Evolutionary conservation across 306 rosid genomes (phyloP).

Genomic region (Oxytropis ochrocephala): DNA sequence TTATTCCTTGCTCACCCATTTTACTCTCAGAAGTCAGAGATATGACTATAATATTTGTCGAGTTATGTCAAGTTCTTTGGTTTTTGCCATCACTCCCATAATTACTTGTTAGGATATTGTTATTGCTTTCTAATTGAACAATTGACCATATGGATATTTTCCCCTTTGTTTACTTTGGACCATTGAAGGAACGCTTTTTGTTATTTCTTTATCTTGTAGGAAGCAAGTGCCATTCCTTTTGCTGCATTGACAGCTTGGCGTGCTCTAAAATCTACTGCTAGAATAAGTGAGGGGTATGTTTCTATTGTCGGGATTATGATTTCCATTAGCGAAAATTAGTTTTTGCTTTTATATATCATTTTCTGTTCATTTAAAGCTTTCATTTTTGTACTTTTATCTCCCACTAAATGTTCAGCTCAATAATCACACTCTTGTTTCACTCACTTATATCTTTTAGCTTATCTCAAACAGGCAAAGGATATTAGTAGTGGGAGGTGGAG

Average conservation of each 20-base stretch:
- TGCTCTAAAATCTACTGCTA: constrained; percentile 80
- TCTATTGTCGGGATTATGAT: constrained; percentile 1
- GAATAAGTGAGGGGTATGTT: constrained; percentile 85
- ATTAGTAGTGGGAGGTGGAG: constrained; percentile 92
- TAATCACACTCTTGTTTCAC: constrained; percentile 10
- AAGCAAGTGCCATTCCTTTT: constrained; percentile 98
- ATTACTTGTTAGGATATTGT: not conserved
- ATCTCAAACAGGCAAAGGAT: constrained; percentile 64
- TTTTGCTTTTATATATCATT: not conserved
- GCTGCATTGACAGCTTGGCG: constrained; percentile 99
- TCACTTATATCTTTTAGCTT: constrained; percentile 21
- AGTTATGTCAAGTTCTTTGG: not conserved
- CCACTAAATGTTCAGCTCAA: constrained; percentile 2
- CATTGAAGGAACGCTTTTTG: not conserved
- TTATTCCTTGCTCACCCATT: not conserved
- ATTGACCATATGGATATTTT: not conserved
- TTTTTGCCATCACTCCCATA: not conserved
- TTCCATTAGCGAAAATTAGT: not conserved
- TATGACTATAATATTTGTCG: not conserved
- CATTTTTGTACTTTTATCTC: constrained; percentile 2
- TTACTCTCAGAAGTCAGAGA: not conserved
- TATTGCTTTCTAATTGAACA: constrained; percentile 11
- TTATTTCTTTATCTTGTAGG: constrained; percentile 24
- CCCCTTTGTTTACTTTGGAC: not conserved
- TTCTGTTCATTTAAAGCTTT: not conserved